Conservation (phyloP, 106 monocot species). For the Dioscorea alata region DNA sequence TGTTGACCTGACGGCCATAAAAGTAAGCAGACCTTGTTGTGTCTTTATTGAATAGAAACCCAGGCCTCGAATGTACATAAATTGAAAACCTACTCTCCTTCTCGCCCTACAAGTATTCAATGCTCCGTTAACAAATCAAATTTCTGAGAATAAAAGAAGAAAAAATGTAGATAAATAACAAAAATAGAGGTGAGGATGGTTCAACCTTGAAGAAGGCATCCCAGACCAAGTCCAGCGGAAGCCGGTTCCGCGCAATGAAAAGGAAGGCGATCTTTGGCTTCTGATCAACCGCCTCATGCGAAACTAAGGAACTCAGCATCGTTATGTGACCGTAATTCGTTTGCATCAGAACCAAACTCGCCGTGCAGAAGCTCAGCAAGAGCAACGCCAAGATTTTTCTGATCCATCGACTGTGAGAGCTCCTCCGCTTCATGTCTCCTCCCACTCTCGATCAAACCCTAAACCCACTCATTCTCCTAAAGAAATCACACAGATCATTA, state of each 20-base stretch:
- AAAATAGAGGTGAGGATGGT: no score
- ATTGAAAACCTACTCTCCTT: conserved; percentile 68
- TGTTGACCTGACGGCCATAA: conserved; percentile 82
- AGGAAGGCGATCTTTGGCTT: conserved; percentile 80
- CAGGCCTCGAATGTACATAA: conserved; percentile 84
- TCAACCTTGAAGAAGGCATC: conserved; percentile 77
- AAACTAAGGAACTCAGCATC: not conserved
- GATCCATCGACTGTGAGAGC: conserved; percentile 21
- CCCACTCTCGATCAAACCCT: conserved; percentile 3
- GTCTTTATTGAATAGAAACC: conserved; percentile 63
- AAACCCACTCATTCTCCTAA: not conserved
- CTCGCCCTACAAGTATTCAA: conserved; percentile 40
- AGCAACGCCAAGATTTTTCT: conserved; percentile 23
- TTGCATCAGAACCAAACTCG: conserved; percentile 31
- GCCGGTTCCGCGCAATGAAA: conserved; percentile 81
- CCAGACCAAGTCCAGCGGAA: conserved; percentile 84
- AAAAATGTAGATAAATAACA: no score
- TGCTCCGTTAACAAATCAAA: not conserved
- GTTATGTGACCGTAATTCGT: conserved; percentile 15
- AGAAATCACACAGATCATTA: not conserved
- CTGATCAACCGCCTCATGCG: conserved; percentile 9
- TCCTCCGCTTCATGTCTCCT: conserved; percentile 57
- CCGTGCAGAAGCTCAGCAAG: conserved; percentile 39
- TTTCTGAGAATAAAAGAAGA: not conserved
- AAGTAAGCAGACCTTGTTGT: conserved; percentile 71